A percentile compares a stretch with the other conserved stretches of the same genome.
Evolutionary conservation across 192 early-diverging fungal genomes (phyloP).

Genomic region (Funneliformis mosseae): DNA sequence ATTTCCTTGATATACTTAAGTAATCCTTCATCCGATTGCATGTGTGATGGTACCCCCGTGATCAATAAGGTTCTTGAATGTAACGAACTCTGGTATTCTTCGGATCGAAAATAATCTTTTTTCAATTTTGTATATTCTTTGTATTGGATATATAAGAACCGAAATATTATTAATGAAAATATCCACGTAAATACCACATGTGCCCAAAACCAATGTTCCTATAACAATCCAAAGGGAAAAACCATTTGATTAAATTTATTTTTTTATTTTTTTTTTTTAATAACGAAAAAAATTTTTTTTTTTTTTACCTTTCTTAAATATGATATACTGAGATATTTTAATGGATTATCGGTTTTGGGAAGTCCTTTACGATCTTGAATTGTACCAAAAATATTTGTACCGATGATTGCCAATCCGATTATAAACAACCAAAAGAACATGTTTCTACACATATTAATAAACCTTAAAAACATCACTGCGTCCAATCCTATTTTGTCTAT

Average conservation of each 20-base stretch:
- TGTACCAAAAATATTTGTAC: constrained; percentile 61
- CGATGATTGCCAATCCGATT: constrained; percentile 60
- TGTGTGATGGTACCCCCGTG: constrained; percentile 57
- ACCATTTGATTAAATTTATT: constrained; percentile 32
- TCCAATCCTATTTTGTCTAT: constrained; percentile 71
- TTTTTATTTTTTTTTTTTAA: not conserved
- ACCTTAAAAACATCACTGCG: constrained; percentile 71
- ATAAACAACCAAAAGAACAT: constrained; percentile 59
- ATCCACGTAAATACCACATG: constrained; percentile 62
- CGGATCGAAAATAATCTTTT: constrained; percentile 61
- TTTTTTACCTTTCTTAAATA: not conserved
- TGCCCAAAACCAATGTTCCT: constrained; percentile 60
- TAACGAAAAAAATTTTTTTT: not conserved
- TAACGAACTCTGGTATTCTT: constrained; percentile 61
- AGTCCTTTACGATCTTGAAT: constrained; percentile 35
- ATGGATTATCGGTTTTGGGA: constrained; percentile 35
- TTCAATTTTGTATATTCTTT: constrained; percentile 52
- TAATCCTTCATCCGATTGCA: constrained; percentile 62
- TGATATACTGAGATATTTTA: not conserved
- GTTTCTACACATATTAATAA: constrained; percentile 60
- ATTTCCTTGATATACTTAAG: constrained; percentile 46
- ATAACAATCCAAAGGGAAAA: constrained; percentile 11
- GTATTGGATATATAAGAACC: constrained; percentile 57
- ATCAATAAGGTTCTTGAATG: constrained; percentile 72
- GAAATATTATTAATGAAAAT: constrained; percentile 58